Conservation (phyloP, 257 asterid genomes). For the Capsicum baccatum region DNA sequence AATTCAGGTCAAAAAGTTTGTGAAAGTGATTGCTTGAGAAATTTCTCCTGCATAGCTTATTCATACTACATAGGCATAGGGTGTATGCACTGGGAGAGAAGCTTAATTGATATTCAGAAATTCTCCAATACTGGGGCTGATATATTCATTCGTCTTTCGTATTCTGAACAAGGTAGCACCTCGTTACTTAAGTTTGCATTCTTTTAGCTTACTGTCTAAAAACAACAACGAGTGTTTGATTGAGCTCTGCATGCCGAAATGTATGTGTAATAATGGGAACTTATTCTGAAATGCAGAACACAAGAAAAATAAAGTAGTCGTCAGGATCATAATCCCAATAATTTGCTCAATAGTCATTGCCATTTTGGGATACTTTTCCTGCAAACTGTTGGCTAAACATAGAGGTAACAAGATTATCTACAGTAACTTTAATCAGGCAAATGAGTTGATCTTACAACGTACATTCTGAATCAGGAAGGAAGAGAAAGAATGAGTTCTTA, state of each 20-base stretch:
- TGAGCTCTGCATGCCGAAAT: neutral
- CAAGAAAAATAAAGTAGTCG: constrained; percentile 35
- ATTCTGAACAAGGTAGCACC: constrained; percentile 53
- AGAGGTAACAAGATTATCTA: constrained; percentile 42
- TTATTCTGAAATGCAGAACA: constrained; percentile 35
- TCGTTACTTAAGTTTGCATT: neutral
- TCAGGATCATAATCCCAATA: constrained; percentile 46
- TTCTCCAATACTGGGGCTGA: constrained; percentile 46
- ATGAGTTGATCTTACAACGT: neutral
- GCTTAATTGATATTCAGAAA: constrained; percentile 52
- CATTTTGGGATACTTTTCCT: constrained; percentile 33
- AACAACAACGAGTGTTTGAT: neutral
- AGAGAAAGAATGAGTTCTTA: constrained; percentile 7
- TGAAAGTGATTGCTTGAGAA: constrained; percentile 41
- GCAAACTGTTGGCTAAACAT: constrained; percentile 48
- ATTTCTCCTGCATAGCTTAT: constrained; percentile 64
- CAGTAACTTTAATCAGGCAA: neutral
- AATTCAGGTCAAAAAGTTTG: constrained; percentile 40
- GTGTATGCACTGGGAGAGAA: constrained; percentile 57
- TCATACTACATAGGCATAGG: constrained; percentile 47
- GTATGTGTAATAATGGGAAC: neutral
- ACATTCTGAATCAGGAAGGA: constrained; percentile 24
- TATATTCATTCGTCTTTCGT: constrained; percentile 53
- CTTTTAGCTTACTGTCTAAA: neutral
- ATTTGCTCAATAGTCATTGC: constrained; percentile 41